Evolutionary conservation across 2,329 filamentous ascomycete species (phyloP), one percentile per base, ranked within the genome.

Genomic region (Nemania bipapillata): DNA sequence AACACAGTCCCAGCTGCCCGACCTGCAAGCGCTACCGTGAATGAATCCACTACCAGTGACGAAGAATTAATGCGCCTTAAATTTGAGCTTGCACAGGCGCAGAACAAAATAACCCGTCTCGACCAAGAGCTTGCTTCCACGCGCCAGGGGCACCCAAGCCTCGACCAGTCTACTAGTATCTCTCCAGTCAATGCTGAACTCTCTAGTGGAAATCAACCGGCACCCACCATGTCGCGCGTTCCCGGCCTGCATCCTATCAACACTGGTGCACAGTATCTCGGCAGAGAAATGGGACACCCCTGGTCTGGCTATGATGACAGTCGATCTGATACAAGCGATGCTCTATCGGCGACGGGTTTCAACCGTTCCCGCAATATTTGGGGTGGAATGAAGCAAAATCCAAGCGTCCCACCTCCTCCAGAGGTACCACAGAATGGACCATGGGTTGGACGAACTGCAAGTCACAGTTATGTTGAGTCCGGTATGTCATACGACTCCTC

Each of bases 121-220:
- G 90, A 92, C 66, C 86, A 92, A 62, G 90, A 93, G 80, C 84
- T 93, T 68, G 85, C 88, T 45, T 88, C 91, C 71, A 89, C 85
- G 26, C 88, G 89, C 32, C 85, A 88, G 64, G 83, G 83, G 37
- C 89, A 87, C 74, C 83, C 87, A 61, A 90, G 88, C 11, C 81
- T 86, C 63, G 86, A 89, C 55, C 86, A 87, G 26, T 63, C 66
- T 20, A 65, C 62, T n/a, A 68, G 71, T 11, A 75, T 76, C 15
- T 79, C 78, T 56, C 72, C 77, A 1, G 65, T 78, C 7, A 74
- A 78, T 53, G 50, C 61, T 60, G 74, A 77, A 12, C 74, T 76
- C 64, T 71, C 57, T 35, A 65, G 73, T n/a, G 75, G 67, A 22
- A 65, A 66, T 32, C 75, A 68, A 49, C 54, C 66, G 54, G 68